Evolutionary conservation across 352 stramenopile species (phyloP).

Genomic region (Phytophthora sansomeana): DNA sequence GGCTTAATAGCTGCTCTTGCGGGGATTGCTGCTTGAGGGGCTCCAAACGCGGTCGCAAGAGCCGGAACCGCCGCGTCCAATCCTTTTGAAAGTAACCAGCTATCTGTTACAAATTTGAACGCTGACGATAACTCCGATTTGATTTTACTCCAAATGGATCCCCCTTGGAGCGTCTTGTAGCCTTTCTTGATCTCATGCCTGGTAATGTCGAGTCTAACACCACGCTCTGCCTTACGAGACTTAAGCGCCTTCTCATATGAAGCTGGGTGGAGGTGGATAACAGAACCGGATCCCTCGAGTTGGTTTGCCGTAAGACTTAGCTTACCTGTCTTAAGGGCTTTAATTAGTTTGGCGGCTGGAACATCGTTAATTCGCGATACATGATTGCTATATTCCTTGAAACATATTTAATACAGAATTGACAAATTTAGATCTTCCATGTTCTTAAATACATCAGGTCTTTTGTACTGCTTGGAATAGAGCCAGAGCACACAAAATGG

Average conservation of each 20-base stretch:
- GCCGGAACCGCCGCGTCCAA: conserved; percentile 1
- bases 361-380: conserved; percentile 24
- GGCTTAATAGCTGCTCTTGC: too few species aligned
- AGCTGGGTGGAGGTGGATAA: conserved; percentile 15
- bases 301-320: conserved; percentile 14
- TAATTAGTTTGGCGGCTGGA: conserved; percentile 2
- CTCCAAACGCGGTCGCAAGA: neutral
- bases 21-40: neutral
- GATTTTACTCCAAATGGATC: conserved; percentile 27
- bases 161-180: conserved; percentile 12
- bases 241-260: conserved; percentile 7
- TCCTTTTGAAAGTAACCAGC: neutral
- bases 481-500: conserved; percentile 16
- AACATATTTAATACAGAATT: conserved; percentile 9
- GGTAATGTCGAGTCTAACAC: conserved; percentile 14
- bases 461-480: conserved; percentile 26
- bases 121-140: conserved; percentile 8
- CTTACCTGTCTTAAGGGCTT: conserved; percentile 22
- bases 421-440: conserved; percentile 32
- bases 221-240: conserved; percentile 1
- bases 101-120: conserved; percentile 7
- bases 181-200: conserved; percentile 14
- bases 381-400: conserved; percentile 22
- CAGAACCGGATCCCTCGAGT: conserved; percentile 4
- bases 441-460: conserved; percentile 10